A percentile compares a stretch with the other conserved stretches of the same genome.
Conservation (phyloP, 805 yeast species). For the Candida germanica region DNA sequence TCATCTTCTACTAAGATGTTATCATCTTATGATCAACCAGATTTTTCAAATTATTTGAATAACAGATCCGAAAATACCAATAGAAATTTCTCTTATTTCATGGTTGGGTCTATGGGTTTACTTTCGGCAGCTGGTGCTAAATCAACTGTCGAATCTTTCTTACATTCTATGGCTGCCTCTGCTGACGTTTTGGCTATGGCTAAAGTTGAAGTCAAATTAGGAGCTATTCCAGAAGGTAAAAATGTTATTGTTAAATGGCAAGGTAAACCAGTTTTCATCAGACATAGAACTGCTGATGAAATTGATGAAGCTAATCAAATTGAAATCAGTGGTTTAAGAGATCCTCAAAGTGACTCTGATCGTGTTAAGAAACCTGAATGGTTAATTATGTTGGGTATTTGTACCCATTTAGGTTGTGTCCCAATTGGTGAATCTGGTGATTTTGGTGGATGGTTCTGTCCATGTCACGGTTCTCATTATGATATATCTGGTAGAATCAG, state of each 20-base stretch:
- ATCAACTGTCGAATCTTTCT: conserved; percentile 90
- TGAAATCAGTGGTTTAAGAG: conserved; percentile 77
- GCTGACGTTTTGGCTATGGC: conserved; percentile 99
- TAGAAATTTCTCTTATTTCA: conserved; percentile 90
- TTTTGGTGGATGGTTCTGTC: conserved; percentile 99
- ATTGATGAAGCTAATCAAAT: conserved; percentile 90
- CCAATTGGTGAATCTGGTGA: conserved; percentile 99
- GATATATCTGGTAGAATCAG: conserved; percentile 99
- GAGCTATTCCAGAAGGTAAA: conserved; percentile 94
- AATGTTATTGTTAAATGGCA: conserved; percentile 99
- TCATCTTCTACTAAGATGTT: conserved; percentile 54
- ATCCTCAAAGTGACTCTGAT: conserved; percentile 89
- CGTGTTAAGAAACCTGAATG: conserved; percentile 97
- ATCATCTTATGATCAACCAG: conserved; percentile 87
- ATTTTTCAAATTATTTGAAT: conserved; percentile 77
- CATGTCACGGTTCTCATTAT: conserved; percentile 99
- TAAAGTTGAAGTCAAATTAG: conserved; percentile 94
- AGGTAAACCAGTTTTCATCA: conserved; percentile 99
- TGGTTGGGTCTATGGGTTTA: conserved; percentile 94
- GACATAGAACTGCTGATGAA: conserved; percentile 95
- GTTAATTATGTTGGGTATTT: conserved; percentile 98
- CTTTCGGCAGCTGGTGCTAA: conserved; percentile 92
- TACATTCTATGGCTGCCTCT: conserved; percentile 93
- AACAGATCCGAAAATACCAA: conserved; percentile 62
- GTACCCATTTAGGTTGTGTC: conserved; percentile 99